Percentiles rank a stretch among this genome's conserved stretches.
Evolutionary conservation across 2,329 filamentous ascomycete species (phyloP).

Genomic region (Ophiosphaerella narmari): DNA sequence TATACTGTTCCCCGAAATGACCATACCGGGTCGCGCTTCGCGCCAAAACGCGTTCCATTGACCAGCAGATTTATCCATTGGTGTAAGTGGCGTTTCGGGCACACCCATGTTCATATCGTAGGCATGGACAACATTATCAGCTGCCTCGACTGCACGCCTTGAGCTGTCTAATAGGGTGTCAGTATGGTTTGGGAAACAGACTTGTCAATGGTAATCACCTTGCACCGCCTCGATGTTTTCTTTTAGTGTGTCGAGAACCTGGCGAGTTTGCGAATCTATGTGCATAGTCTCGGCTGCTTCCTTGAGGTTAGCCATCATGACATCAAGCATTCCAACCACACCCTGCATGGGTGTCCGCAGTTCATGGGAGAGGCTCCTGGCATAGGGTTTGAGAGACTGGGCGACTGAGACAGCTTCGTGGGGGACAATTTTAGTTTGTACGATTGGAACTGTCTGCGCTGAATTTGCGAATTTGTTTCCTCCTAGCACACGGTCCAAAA

Average conservation of each 20-base stretch:
- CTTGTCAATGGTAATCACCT: slow-evolving; percentile 52
- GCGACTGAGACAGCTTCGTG: slow-evolving; percentile 62
- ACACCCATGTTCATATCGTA: slow-evolving; percentile 77
- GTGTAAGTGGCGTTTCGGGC: slow-evolving; percentile 63
- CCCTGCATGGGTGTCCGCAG: slow-evolving; percentile 76
- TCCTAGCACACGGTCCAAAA: slow-evolving; percentile 62
- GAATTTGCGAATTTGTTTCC: slow-evolving; percentile 52
- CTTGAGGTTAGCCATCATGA: slow-evolving; percentile 74
- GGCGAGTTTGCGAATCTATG: slow-evolving; percentile 55
- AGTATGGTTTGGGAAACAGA: not conserved
- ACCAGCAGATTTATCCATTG: slow-evolving; percentile 37
- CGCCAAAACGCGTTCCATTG: slow-evolving; percentile 33
- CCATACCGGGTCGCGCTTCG: slow-evolving; percentile 50
- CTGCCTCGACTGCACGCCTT: slow-evolving; percentile 71
- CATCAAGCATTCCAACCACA: slow-evolving; percentile 75
- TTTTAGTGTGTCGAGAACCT: slow-evolving; percentile 66
- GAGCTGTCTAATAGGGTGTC: slow-evolving; percentile 63
- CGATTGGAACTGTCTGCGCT: slow-evolving; percentile 22
- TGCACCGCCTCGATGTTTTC: slow-evolving; percentile 74
- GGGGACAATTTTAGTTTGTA: slow-evolving; percentile 54
- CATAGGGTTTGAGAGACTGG: slow-evolving; percentile 72
- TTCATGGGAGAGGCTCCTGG: slow-evolving; percentile 73
- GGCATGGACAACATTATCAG: slow-evolving; percentile 75
- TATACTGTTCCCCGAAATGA: slow-evolving; percentile 50
- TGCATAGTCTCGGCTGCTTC: slow-evolving; percentile 66